Base-by-base conservation (phyloP, 78 protist species). In the Creolimax fragrantissima region DNA sequence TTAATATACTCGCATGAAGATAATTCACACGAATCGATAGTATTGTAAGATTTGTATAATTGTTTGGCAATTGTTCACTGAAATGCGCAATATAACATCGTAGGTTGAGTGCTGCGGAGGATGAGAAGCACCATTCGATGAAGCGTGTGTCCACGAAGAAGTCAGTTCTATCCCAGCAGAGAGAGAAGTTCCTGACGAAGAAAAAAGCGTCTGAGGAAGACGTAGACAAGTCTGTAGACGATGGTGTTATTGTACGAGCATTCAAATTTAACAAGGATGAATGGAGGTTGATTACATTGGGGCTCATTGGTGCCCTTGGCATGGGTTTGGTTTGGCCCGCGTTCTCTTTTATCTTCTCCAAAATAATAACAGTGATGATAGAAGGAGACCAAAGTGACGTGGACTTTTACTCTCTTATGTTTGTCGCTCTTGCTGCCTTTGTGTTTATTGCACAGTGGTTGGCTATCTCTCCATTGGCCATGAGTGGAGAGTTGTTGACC, bases 261-360 rank as follows among this genome's bases (percentile, higher is more conserved):
- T 58, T 58, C 74, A 17, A 58, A 58, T 32, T 58, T 17, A 58
- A 58, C 74, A 24, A 17, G 24, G 74, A 58, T 24, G 74, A 58
- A 24, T 58, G 74, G 74, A 58, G 24, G 24, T 24, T 58, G 0
- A 58, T 58, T 58, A 24, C 74, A 32, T 24, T 58, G 11, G 86
- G 86, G 35, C 42, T 83, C 42, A 36, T 83, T 2, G 86, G 86
- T 83, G 7, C 5, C 7, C 86, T 83, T 36, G 41, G 4, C 6
- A 37, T 11, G 44, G 92, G 92, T 5, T 47, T 35, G 2, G 24
- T 90, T 39, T 35, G 88, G 92, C 92, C 92, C 86, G 66, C 36
- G 67, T 90, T 45, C 5, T 44, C 92, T 88, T 3, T 90, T 3
- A 4, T 66, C 86, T 47, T 90, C 45, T 2, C 92, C 3, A 43